Percentiles rank a stretch among this genome's conserved stretches.
Conservation (phyloP, 352 stramenopile genomes). For the Globisporangium paroecandrum region DNA sequence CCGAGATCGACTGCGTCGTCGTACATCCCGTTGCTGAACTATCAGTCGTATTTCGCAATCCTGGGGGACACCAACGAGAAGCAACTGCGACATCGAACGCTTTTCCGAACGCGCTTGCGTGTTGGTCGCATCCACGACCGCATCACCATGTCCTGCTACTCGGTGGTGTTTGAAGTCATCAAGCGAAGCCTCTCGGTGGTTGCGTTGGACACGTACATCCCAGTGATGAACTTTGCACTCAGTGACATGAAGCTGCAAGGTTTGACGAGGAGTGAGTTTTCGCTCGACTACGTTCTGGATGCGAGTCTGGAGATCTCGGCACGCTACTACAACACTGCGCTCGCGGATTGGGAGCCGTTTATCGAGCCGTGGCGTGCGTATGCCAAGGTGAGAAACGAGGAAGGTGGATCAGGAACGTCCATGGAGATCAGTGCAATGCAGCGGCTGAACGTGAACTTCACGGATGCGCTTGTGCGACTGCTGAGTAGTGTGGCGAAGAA, state of each 20-base stretch:
- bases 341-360: constrained; percentile 87
- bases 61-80: constrained; percentile 39
- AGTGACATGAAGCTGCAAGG: constrained; percentile 80
- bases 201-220: constrained; percentile 87
- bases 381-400: constrained; percentile 54
- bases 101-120: constrained; percentile 67
- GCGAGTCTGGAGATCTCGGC: constrained; percentile 78
- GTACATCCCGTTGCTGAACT: constrained; percentile 66
- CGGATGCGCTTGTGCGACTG: constrained; percentile 75
- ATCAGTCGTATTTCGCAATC: constrained; percentile 68
- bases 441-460: constrained; percentile 85
- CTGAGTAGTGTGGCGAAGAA: constrained; percentile 80
- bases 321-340: constrained; percentile 85
- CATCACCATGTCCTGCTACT: constrained; percentile 66
- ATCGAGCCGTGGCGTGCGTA: constrained; percentile 84
- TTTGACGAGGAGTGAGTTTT: constrained; percentile 69
- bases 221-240: constrained; percentile 86
- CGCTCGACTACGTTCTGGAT: constrained; percentile 58
- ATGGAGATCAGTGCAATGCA: constrained; percentile 83
- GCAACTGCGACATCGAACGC: constrained; percentile 34
- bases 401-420: constrained; percentile 48
- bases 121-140: constrained; percentile 70
- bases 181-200: constrained; percentile 87
- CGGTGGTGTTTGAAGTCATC: constrained; percentile 86
- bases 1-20: constrained; percentile 40